A percentile compares a stretch with the other conserved stretches of the same genome.
Evolutionary conservation across 2,329 filamentous ascomycete genomes (phyloP).

Genomic region (Pleoardoris graminearum): DNA sequence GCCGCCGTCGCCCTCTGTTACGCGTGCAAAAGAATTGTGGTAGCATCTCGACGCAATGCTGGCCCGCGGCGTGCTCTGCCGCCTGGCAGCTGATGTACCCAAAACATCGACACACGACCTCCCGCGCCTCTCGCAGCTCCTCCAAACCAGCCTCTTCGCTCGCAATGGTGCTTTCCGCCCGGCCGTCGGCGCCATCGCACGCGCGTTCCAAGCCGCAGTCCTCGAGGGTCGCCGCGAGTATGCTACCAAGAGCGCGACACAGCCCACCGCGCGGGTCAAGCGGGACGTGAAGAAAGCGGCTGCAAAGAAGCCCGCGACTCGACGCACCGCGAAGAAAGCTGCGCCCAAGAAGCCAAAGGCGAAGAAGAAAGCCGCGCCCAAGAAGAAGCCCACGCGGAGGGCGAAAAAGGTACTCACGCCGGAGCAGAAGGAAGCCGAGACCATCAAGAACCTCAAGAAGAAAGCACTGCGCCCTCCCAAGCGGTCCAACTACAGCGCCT

Average conservation of each 20-base stretch:
- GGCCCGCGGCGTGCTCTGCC: constrained; percentile 41
- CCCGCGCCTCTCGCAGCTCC: constrained; percentile 37
- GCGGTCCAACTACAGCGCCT: constrained; percentile 16
- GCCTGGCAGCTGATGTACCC: constrained; percentile 40
- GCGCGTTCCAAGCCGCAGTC: constrained; percentile 27
- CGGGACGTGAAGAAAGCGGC: constrained; percentile 27
- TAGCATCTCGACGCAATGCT: constrained; percentile 34
- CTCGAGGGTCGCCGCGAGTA: constrained; percentile 33
- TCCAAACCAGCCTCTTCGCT: constrained; percentile 28
- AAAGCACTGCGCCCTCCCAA: constrained; percentile 44
- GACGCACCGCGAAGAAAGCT: constrained; percentile 12
- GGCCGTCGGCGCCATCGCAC: constrained; percentile 25
- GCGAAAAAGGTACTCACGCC: constrained; percentile 32
- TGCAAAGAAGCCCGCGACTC: constrained; percentile 17
- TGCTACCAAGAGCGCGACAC: constrained; percentile 39
- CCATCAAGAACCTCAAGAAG: constrained; percentile 40
- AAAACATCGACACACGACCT: constrained; percentile 43
- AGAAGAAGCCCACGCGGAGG: constrained; percentile 7
- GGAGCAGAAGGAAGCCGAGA: constrained; percentile 34
- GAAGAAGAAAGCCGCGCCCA: constrained; percentile 23
- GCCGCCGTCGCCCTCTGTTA: constrained; percentile 13
- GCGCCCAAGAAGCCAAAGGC: constrained; percentile 12
- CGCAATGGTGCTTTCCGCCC: constrained; percentile 28
- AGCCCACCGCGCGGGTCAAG: constrained; percentile 39
- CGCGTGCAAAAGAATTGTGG: constrained; percentile 9